Evolutionary conservation across 2,329 filamentous ascomycete genomes (phyloP), one percentile per base, ranked within the genome.

Genomic region (Ramularia endophylla): DNA sequence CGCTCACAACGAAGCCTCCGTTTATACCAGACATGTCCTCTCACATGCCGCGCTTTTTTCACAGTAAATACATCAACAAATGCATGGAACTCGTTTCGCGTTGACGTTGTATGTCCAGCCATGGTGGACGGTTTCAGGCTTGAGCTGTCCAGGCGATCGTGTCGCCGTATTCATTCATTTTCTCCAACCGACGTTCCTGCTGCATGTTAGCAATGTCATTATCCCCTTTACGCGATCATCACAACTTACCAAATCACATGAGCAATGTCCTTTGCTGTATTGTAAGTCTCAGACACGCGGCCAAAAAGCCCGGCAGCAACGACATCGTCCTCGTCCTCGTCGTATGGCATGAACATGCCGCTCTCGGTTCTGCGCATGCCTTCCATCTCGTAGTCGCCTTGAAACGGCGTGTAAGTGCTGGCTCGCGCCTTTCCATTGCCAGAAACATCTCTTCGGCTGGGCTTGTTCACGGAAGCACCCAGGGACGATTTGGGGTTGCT

Each of bases 331-430:
- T 87, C 85, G 46, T 80, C 80, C 53, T 88, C 83, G 53, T 88
- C 85, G 54, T 82, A 84, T 6, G 87, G 86, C 84, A 94, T 89
- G 56, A 94, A 84, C 86, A 94, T 94, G 53, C 87, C 88, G 28
- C 87, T 92, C 37, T 80, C 73, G 15, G 87, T 94, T 52, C 88
- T 76, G 48, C 83, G 80, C 71, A 94, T 81, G 38, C 75, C 70
- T 30, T 78, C 75, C 33, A 80, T 71, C 20, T 79, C 74, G 8
- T 77, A 44, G 18, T 51, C 38, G 33, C 33, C 38, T 27, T 63
- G 46, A 28, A 44, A 20, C 36, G 54, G 39, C 19, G 35, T 43
- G 27, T 51, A 46, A 12, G 49, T 51, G 9, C 34, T 41, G 28
- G 40, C 42, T 20, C 52, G 42, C 22, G 43, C 46, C 34, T 44